phyloP scores from a whole-genome alignment of 1,139 yeast genomes.

The Hemisphaericaspora subhashii region DNA sequence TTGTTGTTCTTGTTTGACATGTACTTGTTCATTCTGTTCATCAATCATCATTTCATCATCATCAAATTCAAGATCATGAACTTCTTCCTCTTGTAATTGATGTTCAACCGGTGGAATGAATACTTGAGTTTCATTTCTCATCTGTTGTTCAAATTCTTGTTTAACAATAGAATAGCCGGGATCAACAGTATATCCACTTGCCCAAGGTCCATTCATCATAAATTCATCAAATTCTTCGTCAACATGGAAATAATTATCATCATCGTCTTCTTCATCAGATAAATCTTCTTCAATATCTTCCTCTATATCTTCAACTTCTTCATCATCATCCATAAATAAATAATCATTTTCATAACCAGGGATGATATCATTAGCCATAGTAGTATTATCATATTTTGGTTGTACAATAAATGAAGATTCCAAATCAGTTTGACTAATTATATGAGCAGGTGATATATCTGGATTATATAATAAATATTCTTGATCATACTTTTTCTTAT shows the following conservation, averaged over 20 bases:
- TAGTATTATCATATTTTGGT: constrained; percentile 17
- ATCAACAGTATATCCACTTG: background rate
- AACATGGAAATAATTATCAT: constrained; percentile 39
- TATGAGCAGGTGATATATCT: constrained; percentile 45
- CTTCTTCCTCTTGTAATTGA: constrained; percentile 6
- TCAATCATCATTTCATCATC: constrained; percentile 15
- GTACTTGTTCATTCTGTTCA: constrained; percentile 7
- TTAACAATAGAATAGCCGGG: constrained; percentile 1
- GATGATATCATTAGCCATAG: constrained; percentile 16
- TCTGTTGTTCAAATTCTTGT: constrained; percentile 2
- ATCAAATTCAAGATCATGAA: constrained; percentile 11
- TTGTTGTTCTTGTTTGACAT: background rate
- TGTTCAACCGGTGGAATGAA: constrained; percentile 6
- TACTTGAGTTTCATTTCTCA: constrained; percentile 4
- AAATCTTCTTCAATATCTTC: constrained; percentile 39
- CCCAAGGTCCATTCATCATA: constrained; percentile 21
- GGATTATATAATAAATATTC: constrained; percentile 44
- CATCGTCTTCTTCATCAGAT: constrained; percentile 39
- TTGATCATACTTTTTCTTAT: constrained; percentile 27
- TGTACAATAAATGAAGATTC: constrained; percentile 30
- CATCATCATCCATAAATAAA: constrained; percentile 29
- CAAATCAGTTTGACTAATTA: constrained; percentile 27
- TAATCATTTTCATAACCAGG: constrained; percentile 41
- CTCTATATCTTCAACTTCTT: constrained; percentile 26
- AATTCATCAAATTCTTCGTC: constrained; percentile 39